phyloP scores from a whole-genome alignment of 2,329 filamentous ascomycete genomes.

The Mycosphaerella arachidis region DNA sequence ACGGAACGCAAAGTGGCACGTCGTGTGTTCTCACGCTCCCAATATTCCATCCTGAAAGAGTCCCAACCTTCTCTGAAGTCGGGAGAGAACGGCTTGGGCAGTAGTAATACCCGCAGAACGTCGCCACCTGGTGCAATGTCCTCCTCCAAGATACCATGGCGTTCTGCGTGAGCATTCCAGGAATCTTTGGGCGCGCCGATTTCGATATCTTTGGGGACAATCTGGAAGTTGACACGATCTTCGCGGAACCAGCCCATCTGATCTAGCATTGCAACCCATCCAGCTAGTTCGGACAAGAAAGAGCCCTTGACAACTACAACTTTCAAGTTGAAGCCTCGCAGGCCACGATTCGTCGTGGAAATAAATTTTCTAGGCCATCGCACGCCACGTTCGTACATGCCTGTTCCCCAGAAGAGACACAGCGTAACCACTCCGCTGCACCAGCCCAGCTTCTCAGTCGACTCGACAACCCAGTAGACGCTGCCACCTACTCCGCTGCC shows the following conservation, averaged over 20 bases:
- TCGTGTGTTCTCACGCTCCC: conserved; percentile 93
- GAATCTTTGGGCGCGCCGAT: conserved; percentile 58
- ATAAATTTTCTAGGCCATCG: conserved; percentile 93
- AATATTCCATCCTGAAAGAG: conserved; percentile 87
- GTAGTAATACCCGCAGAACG: conserved; percentile 80
- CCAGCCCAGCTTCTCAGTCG: conserved; percentile 82
- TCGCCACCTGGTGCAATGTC: conserved; percentile 87
- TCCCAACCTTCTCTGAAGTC: conserved; percentile 98
- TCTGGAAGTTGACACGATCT: conserved; percentile 33
- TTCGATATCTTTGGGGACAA: conserved; percentile 39
- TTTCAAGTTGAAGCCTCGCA: conserved; percentile 93
- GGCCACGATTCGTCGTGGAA: conserved; percentile 78
- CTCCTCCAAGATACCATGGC: conserved; percentile 61
- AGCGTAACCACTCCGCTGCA: conserved; percentile 85
- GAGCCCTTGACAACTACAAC: conserved; percentile 81
- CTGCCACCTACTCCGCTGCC: conserved; percentile 85
- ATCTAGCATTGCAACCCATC: conserved; percentile 32
- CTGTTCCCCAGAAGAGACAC: conserved; percentile 85
- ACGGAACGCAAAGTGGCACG: conserved; percentile 67
- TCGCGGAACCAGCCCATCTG: conserved; percentile 31
- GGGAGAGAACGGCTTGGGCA: conserved; percentile 91
- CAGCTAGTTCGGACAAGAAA: conserved; percentile 75
- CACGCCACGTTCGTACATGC: conserved; percentile 92
- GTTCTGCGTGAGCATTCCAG: conserved; percentile 35
- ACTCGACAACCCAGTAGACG: conserved; percentile 94